Conservation (phyloP, 352 stramenopile genomes). For the Pythium periplocum region DNA sequence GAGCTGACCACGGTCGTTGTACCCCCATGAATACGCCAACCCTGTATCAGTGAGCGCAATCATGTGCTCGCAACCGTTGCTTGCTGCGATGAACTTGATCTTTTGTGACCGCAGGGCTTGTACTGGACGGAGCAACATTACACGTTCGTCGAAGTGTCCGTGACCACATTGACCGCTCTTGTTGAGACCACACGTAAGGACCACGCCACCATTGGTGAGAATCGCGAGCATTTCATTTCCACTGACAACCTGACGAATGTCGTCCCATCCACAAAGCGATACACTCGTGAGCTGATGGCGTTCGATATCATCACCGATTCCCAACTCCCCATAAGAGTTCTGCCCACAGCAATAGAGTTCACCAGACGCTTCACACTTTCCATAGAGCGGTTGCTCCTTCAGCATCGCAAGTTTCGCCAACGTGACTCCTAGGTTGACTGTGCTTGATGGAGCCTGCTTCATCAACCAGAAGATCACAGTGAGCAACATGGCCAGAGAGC, state of each 20-base stretch:
- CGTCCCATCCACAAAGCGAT: slow-evolving; percentile 72
- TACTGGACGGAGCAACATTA: slow-evolving; percentile 79
- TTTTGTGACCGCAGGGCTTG: slow-evolving; percentile 70
- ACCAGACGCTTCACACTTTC: slow-evolving; percentile 76
- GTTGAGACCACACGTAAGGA: slow-evolving; percentile 82
- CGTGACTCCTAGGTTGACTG: slow-evolving; percentile 47
- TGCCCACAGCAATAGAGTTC: slow-evolving; percentile 86
- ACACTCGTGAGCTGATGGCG: slow-evolving; percentile 75
- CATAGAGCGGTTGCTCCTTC: slow-evolving; percentile 85
- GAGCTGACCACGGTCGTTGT: slow-evolving; percentile 84
- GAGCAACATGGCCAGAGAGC: slow-evolving; percentile 68
- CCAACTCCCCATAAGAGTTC: slow-evolving; percentile 86
- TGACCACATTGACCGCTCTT: slow-evolving; percentile 87
- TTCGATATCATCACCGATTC: slow-evolving; percentile 81
- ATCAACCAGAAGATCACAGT: slow-evolving; percentile 68
- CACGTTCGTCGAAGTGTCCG: slow-evolving; percentile 81
- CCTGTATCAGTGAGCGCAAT: slow-evolving; percentile 79
- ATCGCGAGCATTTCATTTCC: slow-evolving; percentile 80
- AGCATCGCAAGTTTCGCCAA: slow-evolving; percentile 66
- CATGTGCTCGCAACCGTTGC: slow-evolving; percentile 87
- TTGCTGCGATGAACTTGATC: slow-evolving; percentile 79
- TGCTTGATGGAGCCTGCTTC: slow-evolving; percentile 35
- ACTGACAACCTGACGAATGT: slow-evolving; percentile 79
- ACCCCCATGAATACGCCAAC: slow-evolving; percentile 82
- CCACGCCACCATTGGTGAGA: slow-evolving; percentile 74